phyloP scores from a whole-genome alignment of 2,329 filamentous ascomycete genomes.

The Pseudocercospora fuligena region DNA sequence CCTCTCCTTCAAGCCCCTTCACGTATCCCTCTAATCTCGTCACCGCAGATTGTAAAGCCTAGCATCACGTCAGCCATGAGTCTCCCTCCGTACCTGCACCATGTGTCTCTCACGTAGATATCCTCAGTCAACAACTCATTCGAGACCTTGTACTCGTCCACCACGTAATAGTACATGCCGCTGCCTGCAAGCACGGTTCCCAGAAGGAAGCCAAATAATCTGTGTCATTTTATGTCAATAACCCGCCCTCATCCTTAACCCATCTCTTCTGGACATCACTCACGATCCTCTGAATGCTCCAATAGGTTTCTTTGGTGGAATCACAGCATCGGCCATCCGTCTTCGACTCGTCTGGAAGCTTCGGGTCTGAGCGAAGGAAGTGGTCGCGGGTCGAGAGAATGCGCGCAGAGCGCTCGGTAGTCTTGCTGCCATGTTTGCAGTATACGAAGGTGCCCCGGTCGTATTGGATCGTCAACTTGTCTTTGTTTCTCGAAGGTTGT shows the following conservation, averaged over 20 bases:
- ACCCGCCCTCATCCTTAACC: neutral
- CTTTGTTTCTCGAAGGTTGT: neutral
- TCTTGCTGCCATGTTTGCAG: neutral
- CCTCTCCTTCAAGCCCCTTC: constrained; percentile 77
- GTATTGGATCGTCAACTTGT: neutral
- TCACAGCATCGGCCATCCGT: constrained; percentile 28
- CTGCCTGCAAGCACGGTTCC: constrained; percentile 79
- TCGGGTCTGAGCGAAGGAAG: constrained; percentile 22
- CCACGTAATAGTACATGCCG: constrained; percentile 87
- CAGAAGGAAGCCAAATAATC: constrained; percentile 88
- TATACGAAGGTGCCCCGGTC: neutral
- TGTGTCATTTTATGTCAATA: constrained; percentile 44
- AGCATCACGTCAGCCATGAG: neutral
- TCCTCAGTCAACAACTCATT: constrained; percentile 94
- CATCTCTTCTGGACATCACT: constrained; percentile 42
- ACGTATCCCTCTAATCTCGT: constrained; percentile 86
- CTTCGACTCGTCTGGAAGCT: constrained; percentile 47
- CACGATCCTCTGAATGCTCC: constrained; percentile 75
- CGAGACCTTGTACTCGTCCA: constrained; percentile 90
- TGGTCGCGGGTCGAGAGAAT: constrained; percentile 26
- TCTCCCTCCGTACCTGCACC: neutral
- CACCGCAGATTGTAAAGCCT: constrained; percentile 88
- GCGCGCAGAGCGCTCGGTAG: constrained; percentile 40
- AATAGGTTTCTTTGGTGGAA: constrained; percentile 67
- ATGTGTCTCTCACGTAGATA: constrained; percentile 72